Percentiles rank a stretch among this genome's conserved stretches.
Conservation (phyloP, 1,284 basidiomycete species). For the Trichosporon sp. region DNA sequence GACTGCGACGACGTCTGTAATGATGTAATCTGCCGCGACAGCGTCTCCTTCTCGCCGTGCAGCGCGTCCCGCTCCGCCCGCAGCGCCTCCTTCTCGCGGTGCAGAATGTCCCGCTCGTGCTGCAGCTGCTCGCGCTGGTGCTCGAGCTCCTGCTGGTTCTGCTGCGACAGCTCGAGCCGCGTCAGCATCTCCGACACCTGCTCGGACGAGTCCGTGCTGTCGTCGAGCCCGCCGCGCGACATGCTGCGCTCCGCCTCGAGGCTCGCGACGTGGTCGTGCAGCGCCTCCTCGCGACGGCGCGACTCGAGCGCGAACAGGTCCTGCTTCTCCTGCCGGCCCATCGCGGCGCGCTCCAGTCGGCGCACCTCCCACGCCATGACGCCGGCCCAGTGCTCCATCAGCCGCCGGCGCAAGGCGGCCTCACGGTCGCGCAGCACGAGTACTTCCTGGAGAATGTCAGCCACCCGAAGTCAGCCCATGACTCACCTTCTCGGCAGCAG, state of each 20-base stretch:
- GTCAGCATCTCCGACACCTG: background rate
- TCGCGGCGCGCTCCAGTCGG: slow-evolving; percentile 32
- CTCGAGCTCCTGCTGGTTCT: background rate
- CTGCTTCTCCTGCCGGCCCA: slow-evolving; percentile 9
- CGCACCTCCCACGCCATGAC: slow-evolving; percentile 51
- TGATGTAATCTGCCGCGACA: background rate
- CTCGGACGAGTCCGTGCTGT: background rate
- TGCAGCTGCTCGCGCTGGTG: background rate
- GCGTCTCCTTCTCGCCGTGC: background rate
- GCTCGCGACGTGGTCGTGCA: slow-evolving; percentile 13
- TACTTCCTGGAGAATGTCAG: slow-evolving; percentile 39
- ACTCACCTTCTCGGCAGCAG: slow-evolving; percentile 48
- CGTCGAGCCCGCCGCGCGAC: background rate
- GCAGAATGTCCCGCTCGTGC: background rate
- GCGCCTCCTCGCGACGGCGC: slow-evolving; percentile 28
- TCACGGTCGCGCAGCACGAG: slow-evolving; percentile 45
- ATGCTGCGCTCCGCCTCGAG: slow-evolving; percentile 23
- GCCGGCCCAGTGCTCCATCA: slow-evolving; percentile 51
- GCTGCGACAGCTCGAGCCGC: background rate
- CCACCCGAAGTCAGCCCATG: background rate
- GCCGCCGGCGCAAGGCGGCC: slow-evolving; percentile 34
- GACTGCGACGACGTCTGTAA: background rate
- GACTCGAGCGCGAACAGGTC: background rate
- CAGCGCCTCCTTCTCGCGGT: background rate
- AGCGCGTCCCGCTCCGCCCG: background rate